Base-by-base conservation (phyloP, 495 filamentous ascomycete species). In the Terfezia claveryi region DNA sequence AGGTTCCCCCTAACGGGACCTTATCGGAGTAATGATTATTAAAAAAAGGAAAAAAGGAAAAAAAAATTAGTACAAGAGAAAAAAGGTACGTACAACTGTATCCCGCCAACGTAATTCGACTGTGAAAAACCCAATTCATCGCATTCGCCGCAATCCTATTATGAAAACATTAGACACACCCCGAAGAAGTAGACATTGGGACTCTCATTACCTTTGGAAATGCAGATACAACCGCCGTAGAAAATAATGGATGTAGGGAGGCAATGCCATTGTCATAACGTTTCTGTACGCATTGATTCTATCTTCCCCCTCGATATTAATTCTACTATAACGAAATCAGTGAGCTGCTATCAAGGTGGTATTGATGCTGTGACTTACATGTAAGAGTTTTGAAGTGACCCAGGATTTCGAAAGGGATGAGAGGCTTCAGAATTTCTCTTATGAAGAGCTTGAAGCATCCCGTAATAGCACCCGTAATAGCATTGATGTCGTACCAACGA, bases 401-500 rank as follows among this genome's bases (percentile, higher is more conserved):
- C 10, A 67, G 54, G 12, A 59, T 61, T 54, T 61, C 58, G n/a
- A 58, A 52, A 14, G 56, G 56, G 20, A 67, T 46, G 20, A 59
- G 57, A 32, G 58, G 62, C 23, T 64, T 62, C 17, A 64, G 65
- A 54, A 67, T 56, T 44, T 67, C 65, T 36, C 65, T 59, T 64
- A 67, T 67, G 50, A 66, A 66, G 51, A 65, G 57, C 53, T 67
- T 67, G 53, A 67, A 64, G 7, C 59, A 51, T 20, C 65, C 65
- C 11, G 65, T 62, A 23, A 67, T 64, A 16, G 62, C 64, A 55
- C 65, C 65, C 11, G 65, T 62, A 23, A 67, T 64, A 16, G 62
- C 64, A 55, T 67, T 67, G 38, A 65, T 67, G 55, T 67, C 65
- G 37, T 66, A 66, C 65, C 65, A 67, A 23, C 64, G 56, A 54